A percentile compares a stretch with the other conserved stretches of the same genome.
Conservation (phyloP, 129 eudicot species). For the Tagetes erecta region DNA sequence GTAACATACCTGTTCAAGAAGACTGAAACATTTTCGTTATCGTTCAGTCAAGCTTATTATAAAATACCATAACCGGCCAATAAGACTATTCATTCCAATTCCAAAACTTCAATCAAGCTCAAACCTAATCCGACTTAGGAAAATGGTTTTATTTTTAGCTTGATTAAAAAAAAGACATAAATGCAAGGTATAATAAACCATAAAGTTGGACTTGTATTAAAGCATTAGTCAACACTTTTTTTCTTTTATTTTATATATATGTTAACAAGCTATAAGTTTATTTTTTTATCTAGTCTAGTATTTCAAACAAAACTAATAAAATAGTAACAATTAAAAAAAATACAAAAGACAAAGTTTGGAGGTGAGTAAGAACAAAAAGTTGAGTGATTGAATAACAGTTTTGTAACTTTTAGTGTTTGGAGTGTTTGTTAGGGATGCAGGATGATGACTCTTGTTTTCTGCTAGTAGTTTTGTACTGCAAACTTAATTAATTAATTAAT, state of each 20-base stretch:
- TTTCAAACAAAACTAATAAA: neutral
- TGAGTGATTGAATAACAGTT: slow-evolving; percentile 24
- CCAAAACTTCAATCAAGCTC: no score
- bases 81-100: no score
- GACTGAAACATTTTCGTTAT: no score
- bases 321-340: slow-evolving; percentile 5
- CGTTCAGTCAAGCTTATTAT: no score
- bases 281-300: neutral
- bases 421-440: slow-evolving; percentile 27
- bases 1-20: no score
- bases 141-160: neutral
- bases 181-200: neutral
- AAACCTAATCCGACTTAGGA: neutral
- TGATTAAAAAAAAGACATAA: no score
- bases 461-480: slow-evolving; percentile 31
- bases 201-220: neutral
- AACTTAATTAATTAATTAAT: neutral
- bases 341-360: slow-evolving; percentile 25
- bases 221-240: neutral
- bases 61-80: no score
- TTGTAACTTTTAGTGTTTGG: slow-evolving; percentile 46
- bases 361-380: slow-evolving; percentile 32
- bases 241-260: neutral
- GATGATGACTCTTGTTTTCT: slow-evolving; percentile 36
- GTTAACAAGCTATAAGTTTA: neutral